phyloP scores from a whole-genome alignment of 2,329 filamentous ascomycete genomes.

The Diplodia scrobiculata region DNA sequence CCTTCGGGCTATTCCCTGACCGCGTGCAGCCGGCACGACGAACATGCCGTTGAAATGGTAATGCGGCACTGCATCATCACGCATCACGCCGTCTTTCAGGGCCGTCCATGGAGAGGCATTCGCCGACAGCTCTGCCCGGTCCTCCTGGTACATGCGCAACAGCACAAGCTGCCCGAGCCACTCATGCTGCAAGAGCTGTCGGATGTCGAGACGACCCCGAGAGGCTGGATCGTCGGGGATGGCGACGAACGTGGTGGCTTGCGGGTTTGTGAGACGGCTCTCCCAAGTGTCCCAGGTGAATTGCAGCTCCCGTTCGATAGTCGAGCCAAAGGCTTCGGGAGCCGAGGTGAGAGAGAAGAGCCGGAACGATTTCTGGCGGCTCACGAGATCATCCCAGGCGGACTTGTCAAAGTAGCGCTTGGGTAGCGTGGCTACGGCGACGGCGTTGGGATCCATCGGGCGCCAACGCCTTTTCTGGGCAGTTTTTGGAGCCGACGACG shows the following conservation, averaged over 20 bases:
- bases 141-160: constrained; percentile 20
- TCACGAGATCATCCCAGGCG: constrained; percentile 30
- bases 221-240: background rate
- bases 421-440: constrained; percentile 27
- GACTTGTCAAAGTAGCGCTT: constrained; percentile 27
- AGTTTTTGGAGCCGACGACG: background rate
- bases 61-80: constrained; percentile 5
- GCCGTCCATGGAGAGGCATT: constrained; percentile 17
- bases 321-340: constrained; percentile 33
- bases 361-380: constrained; percentile 32
- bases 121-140: background rate
- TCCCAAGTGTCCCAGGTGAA: constrained; percentile 31
- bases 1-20: constrained; percentile 36
- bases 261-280: constrained; percentile 31
- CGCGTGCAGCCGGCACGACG: constrained; percentile 35
- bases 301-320: constrained; percentile 36
- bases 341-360: constrained; percentile 31
- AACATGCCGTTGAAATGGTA: constrained; percentile 40
- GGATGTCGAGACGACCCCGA: background rate
- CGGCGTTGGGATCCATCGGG: background rate
- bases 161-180: constrained; percentile 33
- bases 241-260: constrained; percentile 32
- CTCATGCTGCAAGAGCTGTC: background rate
- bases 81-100: background rate
- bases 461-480: constrained; percentile 1